A percentile compares a stretch with the other conserved stretches of the same genome.
phyloP scores from a whole-genome alignment of 2,329 filamentous ascomycete species.

The Monosporascus sp. region DNA sequence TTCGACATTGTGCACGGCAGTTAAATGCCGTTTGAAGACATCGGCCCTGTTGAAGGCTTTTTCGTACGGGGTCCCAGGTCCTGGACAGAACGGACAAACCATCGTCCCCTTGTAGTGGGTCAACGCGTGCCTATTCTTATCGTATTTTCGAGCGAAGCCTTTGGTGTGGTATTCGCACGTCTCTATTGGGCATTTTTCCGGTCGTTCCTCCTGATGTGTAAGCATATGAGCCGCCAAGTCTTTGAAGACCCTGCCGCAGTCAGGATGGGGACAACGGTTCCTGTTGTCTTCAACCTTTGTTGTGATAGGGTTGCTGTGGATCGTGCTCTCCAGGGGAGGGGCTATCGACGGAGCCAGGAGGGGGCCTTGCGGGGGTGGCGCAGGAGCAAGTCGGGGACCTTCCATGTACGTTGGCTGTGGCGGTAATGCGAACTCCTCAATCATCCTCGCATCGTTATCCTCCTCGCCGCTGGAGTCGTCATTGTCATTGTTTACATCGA shows the following conservation, averaged over 20 bases:
- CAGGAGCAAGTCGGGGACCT: slow-evolving; percentile 27
- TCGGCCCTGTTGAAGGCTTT: slow-evolving; percentile 96
- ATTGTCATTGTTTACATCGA: slow-evolving; percentile 38
- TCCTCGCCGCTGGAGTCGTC: slow-evolving; percentile 49
- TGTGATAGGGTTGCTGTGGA: slow-evolving; percentile 27
- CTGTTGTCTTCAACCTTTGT: slow-evolving; percentile 28
- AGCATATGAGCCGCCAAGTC: slow-evolving; percentile 92
- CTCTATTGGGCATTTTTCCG: slow-evolving; percentile 89
- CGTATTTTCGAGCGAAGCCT: slow-evolving; percentile 91
- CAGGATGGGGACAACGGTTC: slow-evolving; percentile 69
- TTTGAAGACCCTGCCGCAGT: slow-evolving; percentile 83
- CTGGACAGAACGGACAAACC: slow-evolving; percentile 93
- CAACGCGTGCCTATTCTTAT: slow-evolving; percentile 90
- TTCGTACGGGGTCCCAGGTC: slow-evolving; percentile 80
- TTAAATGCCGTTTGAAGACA: slow-evolving; percentile 92
- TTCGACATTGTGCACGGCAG: slow-evolving; percentile 85
- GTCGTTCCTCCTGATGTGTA: slow-evolving; percentile 84
- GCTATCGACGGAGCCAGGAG: slow-evolving; percentile 26
- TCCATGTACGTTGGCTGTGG: slow-evolving; percentile 26
- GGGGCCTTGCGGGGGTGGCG: slow-evolving; percentile 24
- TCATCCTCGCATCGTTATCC: slow-evolving; percentile 37
- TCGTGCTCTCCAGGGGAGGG: slow-evolving; percentile 26
- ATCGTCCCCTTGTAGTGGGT: slow-evolving; percentile 97
- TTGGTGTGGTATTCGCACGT: slow-evolving; percentile 91
- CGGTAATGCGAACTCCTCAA: slow-evolving; percentile 45